A percentile compares a stretch with the other conserved stretches of the same genome.
These are phyloP conservation scores for Diplodia corticola DNA, from an alignment of 2,329 filamentous ascomycete genomes.

Conservation along the genomic window DNA sequence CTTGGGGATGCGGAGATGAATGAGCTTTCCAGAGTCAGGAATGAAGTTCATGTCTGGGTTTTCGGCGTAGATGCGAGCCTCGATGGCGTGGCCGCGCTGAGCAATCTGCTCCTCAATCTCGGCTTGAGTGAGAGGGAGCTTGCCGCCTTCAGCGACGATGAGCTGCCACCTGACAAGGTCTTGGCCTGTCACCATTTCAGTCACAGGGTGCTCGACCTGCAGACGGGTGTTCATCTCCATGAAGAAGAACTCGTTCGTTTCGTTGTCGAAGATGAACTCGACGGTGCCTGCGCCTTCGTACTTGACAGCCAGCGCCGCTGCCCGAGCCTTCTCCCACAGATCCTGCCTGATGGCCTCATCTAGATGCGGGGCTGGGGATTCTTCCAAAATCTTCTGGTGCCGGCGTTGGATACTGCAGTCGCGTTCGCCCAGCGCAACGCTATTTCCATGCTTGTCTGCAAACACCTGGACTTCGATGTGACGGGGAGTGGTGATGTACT, in stretches of 20 bases:
- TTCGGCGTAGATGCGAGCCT: slow-evolving; percentile 95
- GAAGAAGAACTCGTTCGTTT: slow-evolving; percentile 66
- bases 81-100: slow-evolving; percentile 80
- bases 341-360: slow-evolving; percentile 61
- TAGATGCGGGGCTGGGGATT: slow-evolving; percentile 64
- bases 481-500: slow-evolving; percentile 66
- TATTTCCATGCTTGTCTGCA: slow-evolving; percentile 65
- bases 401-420: slow-evolving; percentile 67
- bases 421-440: slow-evolving; percentile 63
- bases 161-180: slow-evolving; percentile 96
- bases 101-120: slow-evolving; percentile 70
- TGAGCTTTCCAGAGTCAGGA: slow-evolving; percentile 84
- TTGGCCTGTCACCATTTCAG: slow-evolving; percentile 72
- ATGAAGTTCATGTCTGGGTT: slow-evolving; percentile 90
- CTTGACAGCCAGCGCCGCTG: slow-evolving; percentile 62
- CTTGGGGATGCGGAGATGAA: slow-evolving; percentile 76
- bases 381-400: slow-evolving; percentile 67
- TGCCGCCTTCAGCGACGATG: slow-evolving; percentile 72
- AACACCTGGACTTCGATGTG: slow-evolving; percentile 70
- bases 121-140: slow-evolving; percentile 64
- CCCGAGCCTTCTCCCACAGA: slow-evolving; percentile 64
- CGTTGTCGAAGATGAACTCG: slow-evolving; percentile 70
- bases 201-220: slow-evolving; percentile 97
- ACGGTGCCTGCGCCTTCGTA: slow-evolving; percentile 69
- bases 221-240: slow-evolving; percentile 79